Conservation (phyloP, 208 protist genomes). For the Trypanosoma caninum region DNA sequence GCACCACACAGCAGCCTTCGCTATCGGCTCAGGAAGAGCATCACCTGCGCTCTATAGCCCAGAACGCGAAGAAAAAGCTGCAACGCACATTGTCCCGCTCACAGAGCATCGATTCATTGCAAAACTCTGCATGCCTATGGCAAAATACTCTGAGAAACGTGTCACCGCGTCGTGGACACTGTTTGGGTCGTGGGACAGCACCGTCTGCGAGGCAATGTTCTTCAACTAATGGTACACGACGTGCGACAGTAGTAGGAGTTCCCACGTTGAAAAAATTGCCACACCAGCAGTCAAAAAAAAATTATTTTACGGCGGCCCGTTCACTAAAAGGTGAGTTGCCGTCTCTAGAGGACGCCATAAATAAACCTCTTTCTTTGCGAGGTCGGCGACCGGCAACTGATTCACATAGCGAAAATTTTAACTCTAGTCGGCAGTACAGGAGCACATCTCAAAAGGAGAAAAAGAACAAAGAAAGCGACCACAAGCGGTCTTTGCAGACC, state of each 20-base stretch:
- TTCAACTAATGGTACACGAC: background rate
- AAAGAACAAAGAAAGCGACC: background rate
- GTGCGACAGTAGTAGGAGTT: background rate
- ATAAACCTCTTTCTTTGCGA: background rate
- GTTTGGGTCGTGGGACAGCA: background rate
- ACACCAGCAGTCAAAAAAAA: background rate
- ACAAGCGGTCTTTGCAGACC: background rate
- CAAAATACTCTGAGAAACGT: background rate
- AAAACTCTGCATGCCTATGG: background rate
- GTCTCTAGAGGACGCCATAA: slow-evolving; percentile 9
- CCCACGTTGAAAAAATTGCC: background rate
- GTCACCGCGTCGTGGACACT: background rate
- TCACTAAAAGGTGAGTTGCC: slow-evolving; percentile 10
- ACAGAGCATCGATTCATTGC: background rate
- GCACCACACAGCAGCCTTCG: background rate
- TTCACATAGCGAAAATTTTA: background rate
- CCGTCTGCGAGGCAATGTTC: slow-evolving; percentile 1
- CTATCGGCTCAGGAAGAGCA: background rate
- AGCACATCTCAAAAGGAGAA: too few relatives aligned
- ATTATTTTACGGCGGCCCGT: slow-evolving; percentile 14
- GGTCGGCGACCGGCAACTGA: background rate
- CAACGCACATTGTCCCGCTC: background rate
- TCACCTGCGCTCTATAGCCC: background rate
- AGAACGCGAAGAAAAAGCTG: slow-evolving; percentile 1
- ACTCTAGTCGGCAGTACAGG: too few relatives aligned